Base-by-base conservation (phyloP, 306 rosid species). In the Senna siamea region DNA sequence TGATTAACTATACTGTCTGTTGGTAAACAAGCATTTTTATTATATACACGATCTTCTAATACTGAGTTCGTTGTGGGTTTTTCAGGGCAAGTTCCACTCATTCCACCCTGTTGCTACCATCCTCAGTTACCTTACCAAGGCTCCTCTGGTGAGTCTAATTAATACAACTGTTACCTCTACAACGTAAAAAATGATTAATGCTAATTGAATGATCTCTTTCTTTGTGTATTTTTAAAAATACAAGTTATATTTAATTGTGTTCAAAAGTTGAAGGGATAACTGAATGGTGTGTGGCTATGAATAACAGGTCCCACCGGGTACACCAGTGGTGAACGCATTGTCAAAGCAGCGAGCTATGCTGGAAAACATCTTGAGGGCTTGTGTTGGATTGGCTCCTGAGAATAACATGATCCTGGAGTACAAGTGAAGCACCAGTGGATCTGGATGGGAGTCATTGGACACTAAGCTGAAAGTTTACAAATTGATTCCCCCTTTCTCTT, bases 281-380 rank as follows among this genome's bases (percentile, higher is more conserved):
- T 53, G n/a, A 79, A 70, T 23, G 57, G 50, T 48, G 55, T 59
- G 51, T 69, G 66, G 34, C 54, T 67, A 74, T 62, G 0, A 26
- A 73, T 54, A 44, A 81, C 89, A 94, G 98, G 98, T 94, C 19
- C 98, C 98, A 13, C 97, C 99, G 0, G 99, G 96, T 9, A 94
- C 99, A 2, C 99, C 99, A 1, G 99, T 94, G 77, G 97, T 94
- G 92, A 94, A 94, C 74, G 99, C 99, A 18, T 85, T 94, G 68
- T 85, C 99, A 4, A 94, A 94, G 95, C 99, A 94, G 88, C 80
- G 99, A 23, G 95, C 99, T 8, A 94, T 94, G 99, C 89, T 94
- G 53, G 99, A 94, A 81, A 94, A 94, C 89, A 94, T 94, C 26
- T 19, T 94, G 89, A 87, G 99, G 79, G 99, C 96, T 56, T 89